A percentile compares a stretch with the other conserved stretches of the same genome.
Evolutionary conservation across 371 early-diverging fungal genomes (phyloP).

Genomic region (Phascolomyces articulosus): DNA sequence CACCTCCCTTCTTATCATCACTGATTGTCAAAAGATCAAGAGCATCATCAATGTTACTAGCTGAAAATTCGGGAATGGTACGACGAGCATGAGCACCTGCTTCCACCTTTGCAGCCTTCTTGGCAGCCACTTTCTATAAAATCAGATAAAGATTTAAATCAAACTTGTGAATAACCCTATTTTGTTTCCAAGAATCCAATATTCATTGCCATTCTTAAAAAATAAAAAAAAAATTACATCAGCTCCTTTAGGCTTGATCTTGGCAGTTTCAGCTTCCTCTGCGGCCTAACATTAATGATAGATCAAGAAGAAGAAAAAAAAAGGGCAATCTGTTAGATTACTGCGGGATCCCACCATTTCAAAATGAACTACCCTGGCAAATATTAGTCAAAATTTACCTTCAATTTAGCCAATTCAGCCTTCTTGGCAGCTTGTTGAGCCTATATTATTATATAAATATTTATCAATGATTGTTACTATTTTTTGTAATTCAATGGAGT

Average conservation of each 20-base stretch:
- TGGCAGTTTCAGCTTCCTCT: slow-evolving; percentile 42
- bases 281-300: slow-evolving; percentile 35
- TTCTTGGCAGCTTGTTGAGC: slow-evolving; percentile 46
- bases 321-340: no score
- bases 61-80: slow-evolving; percentile 68
- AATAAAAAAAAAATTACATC: slow-evolving; percentile 17
- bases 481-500: no score
- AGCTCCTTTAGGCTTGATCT: slow-evolving; percentile 34
- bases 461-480: not conserved
- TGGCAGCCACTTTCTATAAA: slow-evolving; percentile 54
- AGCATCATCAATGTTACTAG: slow-evolving; percentile 82
- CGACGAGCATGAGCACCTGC: slow-evolving; percentile 44
- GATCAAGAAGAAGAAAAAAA: no score
- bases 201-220: no score
- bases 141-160: not conserved
- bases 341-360: no score
- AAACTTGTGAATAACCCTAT: no score
- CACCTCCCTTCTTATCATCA: slow-evolving; percentile 39
- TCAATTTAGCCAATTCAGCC: slow-evolving; percentile 23
- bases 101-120: slow-evolving; percentile 57
- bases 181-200: no score
- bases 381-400: not conserved
- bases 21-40: slow-evolving; percentile 61
- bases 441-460: slow-evolving; percentile 14
- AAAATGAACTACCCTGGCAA: not conserved